A percentile compares a stretch with the other conserved stretches of the same genome.
Evolutionary conservation across 2,329 filamentous ascomycete species (phyloP).

Genomic region (Chalaropsis thielavioides): DNA sequence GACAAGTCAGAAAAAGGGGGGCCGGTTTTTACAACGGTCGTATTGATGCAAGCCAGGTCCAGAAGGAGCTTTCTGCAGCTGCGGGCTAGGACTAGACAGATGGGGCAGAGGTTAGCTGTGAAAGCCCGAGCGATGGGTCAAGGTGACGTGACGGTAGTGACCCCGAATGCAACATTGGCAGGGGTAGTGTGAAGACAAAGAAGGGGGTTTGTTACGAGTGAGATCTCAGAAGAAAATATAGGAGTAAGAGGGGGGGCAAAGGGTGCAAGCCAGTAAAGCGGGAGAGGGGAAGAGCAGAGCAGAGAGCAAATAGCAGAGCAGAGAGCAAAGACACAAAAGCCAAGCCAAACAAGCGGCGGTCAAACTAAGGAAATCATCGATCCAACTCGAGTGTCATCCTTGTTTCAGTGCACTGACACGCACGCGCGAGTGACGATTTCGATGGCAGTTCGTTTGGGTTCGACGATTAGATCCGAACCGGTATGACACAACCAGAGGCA

Average conservation of each 20-base stretch:
- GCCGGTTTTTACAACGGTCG: neutral
- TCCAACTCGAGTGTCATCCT: neutral
- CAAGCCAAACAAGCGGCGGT: neutral
- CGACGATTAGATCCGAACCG: neutral
- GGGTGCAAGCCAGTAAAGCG: neutral
- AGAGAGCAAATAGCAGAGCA: no score
- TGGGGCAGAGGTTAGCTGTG: neutral
- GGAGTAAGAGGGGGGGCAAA: neutral
- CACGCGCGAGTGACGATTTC: neutral
- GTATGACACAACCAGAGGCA: neutral
- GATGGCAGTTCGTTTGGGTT: neutral
- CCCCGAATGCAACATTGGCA: neutral
- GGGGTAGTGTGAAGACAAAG: neutral
- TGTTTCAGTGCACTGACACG: conserved; percentile 1
- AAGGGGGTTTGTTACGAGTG: neutral
- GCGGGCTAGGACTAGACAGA: neutral
- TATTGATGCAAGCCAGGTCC: neutral
- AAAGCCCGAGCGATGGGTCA: neutral
- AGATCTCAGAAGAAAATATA: neutral
- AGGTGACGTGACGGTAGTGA: conserved; percentile 6
- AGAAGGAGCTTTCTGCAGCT: neutral
- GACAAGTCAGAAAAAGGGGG: neutral
- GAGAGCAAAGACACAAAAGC: neutral
- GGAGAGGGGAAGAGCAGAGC: neutral
- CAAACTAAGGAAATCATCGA: neutral